These are phyloP conservation scores for Eucalyptus victrix DNA, from an alignment of 345 rosid genomes.

Conservation along the genomic window DNA sequence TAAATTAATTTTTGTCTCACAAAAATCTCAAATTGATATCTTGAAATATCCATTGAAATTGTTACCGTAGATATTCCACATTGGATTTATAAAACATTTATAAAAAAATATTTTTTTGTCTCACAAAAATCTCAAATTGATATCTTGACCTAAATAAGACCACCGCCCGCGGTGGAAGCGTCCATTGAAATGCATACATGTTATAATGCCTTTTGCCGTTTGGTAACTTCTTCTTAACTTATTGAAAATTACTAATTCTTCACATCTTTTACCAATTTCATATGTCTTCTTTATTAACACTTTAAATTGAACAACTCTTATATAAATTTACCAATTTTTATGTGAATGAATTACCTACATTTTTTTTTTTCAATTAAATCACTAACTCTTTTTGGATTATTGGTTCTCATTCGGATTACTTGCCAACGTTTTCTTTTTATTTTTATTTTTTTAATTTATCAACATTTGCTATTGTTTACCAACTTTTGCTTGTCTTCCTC, in stretches of 20 bases:
- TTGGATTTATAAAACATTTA: accelerated
- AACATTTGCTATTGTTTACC: neutral
- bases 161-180: too few species aligned
- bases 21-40: neutral
- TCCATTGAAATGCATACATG: neutral
- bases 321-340: neutral
- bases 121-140: neutral
- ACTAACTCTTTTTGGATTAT: neutral
- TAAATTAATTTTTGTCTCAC: neutral
- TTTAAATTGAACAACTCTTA: too few species aligned
- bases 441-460: neutral
- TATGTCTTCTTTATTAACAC: neutral
- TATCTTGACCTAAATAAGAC: neutral
- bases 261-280: neutral
- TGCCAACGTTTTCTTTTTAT: neutral
- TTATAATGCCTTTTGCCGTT: neutral
- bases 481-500: neutral
- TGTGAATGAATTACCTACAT: neutral
- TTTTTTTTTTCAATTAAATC: neutral
- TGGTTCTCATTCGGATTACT: neutral
- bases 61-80: neutral
- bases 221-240: neutral
- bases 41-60: neutral
- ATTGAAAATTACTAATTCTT: neutral
- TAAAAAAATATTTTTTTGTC: neutral